Evolutionary conservation across 2,329 filamentous ascomycete genomes (phyloP), one percentile per base, ranked within the genome.

Genomic region (Curvularia lunata): DNA sequence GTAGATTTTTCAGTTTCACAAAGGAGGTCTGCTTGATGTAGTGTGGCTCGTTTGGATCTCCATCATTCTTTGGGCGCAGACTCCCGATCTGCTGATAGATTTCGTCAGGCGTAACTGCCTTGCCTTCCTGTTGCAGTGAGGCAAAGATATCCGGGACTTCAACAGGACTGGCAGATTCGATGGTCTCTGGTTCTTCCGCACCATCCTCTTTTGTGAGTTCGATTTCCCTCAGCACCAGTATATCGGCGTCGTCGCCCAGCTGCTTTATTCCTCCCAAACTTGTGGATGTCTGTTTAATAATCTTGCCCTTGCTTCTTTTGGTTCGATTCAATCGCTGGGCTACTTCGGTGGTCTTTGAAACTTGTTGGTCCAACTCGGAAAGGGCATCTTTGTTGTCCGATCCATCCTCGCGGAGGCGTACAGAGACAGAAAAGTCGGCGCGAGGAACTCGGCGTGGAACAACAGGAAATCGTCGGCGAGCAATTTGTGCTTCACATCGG

Each of bases 401-500:
- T 45, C 57, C 68, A 68, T 75, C 43, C 4, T 45, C 30, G 46
- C 52, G 59, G 45, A 60, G 71, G 56, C 65, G 64, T 37, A 58
- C 40, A 45, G 72, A 68, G 28, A 70, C 54, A 25, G 72, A 75
- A 65, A 76, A 74, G 54, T 49, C 56, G 48, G 70, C 60, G 48
- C 58, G 65, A 23, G 67, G 59, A 23, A 59, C 10, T 52, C 54
- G 61, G 16, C 60, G 64, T 23, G 63, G 30, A 30, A 63, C 52
- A 21, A 58, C 50, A 40, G 62, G 61, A 6, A 67, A 47, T 47
- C 60, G 59, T 13, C 65, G 63, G 18, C 66, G 70, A 51, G 63
- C 66, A 51, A 67, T 64, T 52, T 64, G 66, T 40, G 76, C 67
- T 64, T 76, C 73, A 71, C 76, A 78, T 63, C 72, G 72, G 41